phyloP scores from a whole-genome alignment of 2,329 filamentous ascomycete species.

The Verticillium nubilum region DNA sequence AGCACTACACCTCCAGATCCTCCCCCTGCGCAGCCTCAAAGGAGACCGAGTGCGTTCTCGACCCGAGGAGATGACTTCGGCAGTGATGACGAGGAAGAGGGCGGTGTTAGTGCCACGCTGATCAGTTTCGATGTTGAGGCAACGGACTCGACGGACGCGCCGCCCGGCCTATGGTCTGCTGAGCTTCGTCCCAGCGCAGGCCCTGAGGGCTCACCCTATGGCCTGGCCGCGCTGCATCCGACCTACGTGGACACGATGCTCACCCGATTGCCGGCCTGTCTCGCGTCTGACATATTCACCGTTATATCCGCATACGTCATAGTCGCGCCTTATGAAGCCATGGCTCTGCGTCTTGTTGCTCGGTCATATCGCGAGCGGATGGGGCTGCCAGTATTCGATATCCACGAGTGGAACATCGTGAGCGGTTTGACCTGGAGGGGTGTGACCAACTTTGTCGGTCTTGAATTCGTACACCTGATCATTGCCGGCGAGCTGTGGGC shows the following conservation, averaged over 20 bases:
- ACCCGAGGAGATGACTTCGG: constrained; percentile 45
- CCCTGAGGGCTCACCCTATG: constrained; percentile 18
- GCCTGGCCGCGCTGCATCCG: constrained; percentile 19
- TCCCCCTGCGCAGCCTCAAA: constrained; percentile 25
- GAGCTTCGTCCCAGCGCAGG: constrained; percentile 48
- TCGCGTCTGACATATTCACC: constrained; percentile 43
- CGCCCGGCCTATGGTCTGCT: constrained; percentile 51
- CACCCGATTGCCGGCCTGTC: constrained; percentile 40
- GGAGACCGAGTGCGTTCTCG: constrained; percentile 42
- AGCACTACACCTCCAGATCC: constrained; percentile 2
- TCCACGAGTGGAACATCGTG: constrained; percentile 31
- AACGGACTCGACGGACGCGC: constrained; percentile 44
- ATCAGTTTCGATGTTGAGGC: constrained; percentile 59
- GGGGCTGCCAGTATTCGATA: constrained; percentile 29
- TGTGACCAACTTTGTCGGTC: constrained; percentile 37
- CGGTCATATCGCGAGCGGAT: constrained; percentile 31
- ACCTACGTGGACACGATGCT: constrained; percentile 43
- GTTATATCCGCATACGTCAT: constrained; percentile 35
- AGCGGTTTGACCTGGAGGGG: constrained; percentile 32
- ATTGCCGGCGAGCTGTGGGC: constrained; percentile 42
- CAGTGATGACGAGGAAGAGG: constrained; percentile 52
- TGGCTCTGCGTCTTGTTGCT: constrained; percentile 38
- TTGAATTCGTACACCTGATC: constrained; percentile 39
- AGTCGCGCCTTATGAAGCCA: constrained; percentile 40
- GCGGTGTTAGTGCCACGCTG: constrained; percentile 48